Percentiles rank a stretch among this genome's conserved stretches.
These are phyloP conservation scores for Eutypella sp. DNA, from an alignment of 2,329 filamentous ascomycete genomes.

Conservation along the genomic window DNA sequence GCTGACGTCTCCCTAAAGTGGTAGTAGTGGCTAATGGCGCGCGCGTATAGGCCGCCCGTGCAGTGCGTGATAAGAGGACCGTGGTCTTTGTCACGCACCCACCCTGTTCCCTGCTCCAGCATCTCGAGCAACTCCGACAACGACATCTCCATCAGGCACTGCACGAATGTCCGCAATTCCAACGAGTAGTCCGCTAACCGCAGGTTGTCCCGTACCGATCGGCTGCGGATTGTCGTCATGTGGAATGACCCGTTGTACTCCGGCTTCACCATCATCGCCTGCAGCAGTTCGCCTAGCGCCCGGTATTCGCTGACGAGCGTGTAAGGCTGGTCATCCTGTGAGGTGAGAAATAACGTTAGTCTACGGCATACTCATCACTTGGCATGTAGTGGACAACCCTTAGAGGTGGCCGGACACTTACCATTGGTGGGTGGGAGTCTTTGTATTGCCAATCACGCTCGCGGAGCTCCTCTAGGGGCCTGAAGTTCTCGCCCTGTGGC, in stretches of 20 bases:
- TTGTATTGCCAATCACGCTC: conserved; percentile 7
- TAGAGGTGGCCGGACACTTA: conserved; percentile 11
- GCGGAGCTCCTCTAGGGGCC: conserved; percentile 14
- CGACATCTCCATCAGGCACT: conserved; percentile 18
- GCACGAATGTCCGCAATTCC: conserved; percentile 17
- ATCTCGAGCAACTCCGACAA: conserved; percentile 8
- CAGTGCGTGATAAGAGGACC: background rate
- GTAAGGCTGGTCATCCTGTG: conserved; percentile 22
- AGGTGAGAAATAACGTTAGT: conserved; percentile 8
- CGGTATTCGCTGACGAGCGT: conserved; percentile 27
- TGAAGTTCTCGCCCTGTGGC: conserved; percentile 4
- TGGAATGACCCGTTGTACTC: conserved; percentile 4
- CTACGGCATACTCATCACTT: background rate
- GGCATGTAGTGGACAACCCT: too few species aligned
- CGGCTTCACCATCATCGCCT: conserved; percentile 26
- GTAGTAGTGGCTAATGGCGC: background rate
- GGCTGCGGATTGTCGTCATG: conserved; percentile 9
- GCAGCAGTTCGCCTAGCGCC: conserved; percentile 24
- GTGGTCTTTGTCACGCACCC: background rate
- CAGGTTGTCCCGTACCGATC: conserved; percentile 10
- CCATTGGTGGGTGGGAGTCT: conserved; percentile 19
- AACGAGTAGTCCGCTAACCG: conserved; percentile 11
- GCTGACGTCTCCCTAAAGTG: conserved; percentile 1
- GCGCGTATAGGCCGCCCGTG: background rate
- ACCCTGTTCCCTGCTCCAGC: conserved; percentile 7